Evolutionary conservation across 2,329 filamentous ascomycete species (phyloP), one percentile per base, ranked within the genome.

Genomic region (Aspergillus sp.): DNA sequence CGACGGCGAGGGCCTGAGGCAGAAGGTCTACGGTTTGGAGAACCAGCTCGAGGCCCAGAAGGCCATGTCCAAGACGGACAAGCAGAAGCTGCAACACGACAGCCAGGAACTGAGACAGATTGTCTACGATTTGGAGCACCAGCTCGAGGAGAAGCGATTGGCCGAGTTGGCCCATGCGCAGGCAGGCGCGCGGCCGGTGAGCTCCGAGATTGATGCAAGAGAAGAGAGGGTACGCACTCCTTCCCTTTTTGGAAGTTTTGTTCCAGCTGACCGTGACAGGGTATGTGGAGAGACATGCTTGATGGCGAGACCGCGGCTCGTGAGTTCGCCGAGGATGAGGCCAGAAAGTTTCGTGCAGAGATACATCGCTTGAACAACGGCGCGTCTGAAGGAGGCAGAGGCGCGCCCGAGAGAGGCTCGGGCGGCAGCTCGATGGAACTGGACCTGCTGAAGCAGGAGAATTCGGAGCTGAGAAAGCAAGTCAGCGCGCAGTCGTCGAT

Each of bases 401-500:
- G 52, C 36, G 41, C 68, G 36, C 65, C 67, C 25, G 67, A 68
- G 19, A 61, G 73, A 28, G 79, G 72, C 46, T 68, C 71, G 7
- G 68, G 77, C 1, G 78, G 71, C 41, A 82, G 75, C 6, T 80
- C 89, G 5, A 82, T 91, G n/a, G 86, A 94, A 39, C 63, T 86
- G 35, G 81, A 86, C 41, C 81, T 93, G 45, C 66, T 96, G 16
- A 80, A 84, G 32, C 86, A 89, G 52, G 89, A 96, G 52, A 96
- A 95, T 49, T 85, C 86, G 2, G 89, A 95, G 55, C 63, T 98
- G 19, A 78, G 89, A 33, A 82, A 88, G 33, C 88, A 96, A 58
- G 83, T 96, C 17, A 86, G 88, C 40, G 91, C 91, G 2, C 91
- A 98, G 57, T 93, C 88, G 1, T 95, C 88, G 0, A 96, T 98